phyloP scores from a whole-genome alignment of 2,329 filamentous ascomycete species.

The Alternaria sp. region DNA sequence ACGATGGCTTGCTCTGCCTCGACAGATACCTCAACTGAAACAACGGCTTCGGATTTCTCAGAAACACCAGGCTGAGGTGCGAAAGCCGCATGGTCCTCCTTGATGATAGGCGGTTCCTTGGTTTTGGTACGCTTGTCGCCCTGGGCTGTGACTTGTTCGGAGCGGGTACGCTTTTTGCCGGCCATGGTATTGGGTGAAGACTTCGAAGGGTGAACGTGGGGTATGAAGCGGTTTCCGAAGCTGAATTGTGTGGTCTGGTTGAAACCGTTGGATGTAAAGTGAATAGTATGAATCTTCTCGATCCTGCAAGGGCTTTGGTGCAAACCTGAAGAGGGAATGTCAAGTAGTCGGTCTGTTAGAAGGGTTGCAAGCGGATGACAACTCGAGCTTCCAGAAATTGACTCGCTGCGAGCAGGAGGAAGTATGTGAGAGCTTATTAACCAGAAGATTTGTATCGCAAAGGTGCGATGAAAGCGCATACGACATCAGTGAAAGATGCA shows the following conservation, averaged over 20 bases:
- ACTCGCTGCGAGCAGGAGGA: neutral
- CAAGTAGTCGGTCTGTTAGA: neutral
- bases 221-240: neutral
- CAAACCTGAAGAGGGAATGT: neutral
- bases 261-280: neutral
- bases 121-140: neutral
- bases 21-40: neutral
- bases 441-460: neutral
- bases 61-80: neutral
- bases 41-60: neutral
- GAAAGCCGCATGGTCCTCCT: neutral
- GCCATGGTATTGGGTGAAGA: neutral
- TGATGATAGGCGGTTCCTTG: neutral
- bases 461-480: neutral
- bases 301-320: neutral
- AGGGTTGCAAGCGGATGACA: neutral
- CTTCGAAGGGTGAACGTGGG: neutral
- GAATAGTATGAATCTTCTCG: neutral
- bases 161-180: neutral
- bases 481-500: neutral
- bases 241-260: neutral
- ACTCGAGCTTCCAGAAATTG: neutral
- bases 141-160: neutral
- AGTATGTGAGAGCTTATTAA: neutral
- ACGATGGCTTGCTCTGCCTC: neutral